Percentiles rank a stretch among this genome's conserved stretches.
phyloP scores from a whole-genome alignment of 106 monocot species.

The Apostasia shenzhenica region DNA sequence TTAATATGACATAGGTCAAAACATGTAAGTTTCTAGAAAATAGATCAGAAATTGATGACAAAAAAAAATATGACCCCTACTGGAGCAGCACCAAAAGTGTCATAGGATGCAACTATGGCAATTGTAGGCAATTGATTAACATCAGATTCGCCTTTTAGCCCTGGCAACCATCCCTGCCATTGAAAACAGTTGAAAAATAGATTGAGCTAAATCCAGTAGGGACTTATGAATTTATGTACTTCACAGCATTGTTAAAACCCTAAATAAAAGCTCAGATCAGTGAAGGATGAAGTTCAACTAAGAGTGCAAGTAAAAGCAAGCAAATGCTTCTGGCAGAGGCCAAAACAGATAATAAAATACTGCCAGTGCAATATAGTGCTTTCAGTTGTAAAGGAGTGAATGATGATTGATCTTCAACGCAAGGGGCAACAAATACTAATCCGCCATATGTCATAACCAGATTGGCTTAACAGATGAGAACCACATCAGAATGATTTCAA shows the following conservation, averaged over 20 bases:
- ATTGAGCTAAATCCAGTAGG: not conserved
- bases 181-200: not conserved
- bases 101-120: slow-evolving; percentile 95
- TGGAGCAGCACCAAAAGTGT: slow-evolving; percentile 97
- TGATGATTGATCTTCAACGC: too few relatives aligned
- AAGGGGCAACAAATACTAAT: too few relatives aligned
- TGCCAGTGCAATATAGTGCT: not conserved
- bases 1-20: slow-evolving; percentile 16
- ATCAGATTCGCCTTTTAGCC: slow-evolving; percentile 73
- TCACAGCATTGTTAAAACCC: too few relatives aligned
- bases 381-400: too few relatives aligned
- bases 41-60: not conserved
- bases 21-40: slow-evolving; percentile 4
- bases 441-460: too few relatives aligned
- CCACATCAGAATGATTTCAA: too few relatives aligned
- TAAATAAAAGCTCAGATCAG: too few relatives aligned
- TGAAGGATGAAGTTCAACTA: too few relatives aligned
- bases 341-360: not conserved
- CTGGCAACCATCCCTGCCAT: slow-evolving; percentile 91
- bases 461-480: too few relatives aligned
- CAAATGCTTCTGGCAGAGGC: too few relatives aligned
- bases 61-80: slow-evolving; percentile 27
- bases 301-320: too few relatives aligned
- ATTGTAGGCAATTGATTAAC: slow-evolving; percentile 88
- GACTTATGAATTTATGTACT: not conserved